Conservation (phyloP, 2,329 filamentous ascomycete species). For the Colletotrichum truncatum region DNA sequence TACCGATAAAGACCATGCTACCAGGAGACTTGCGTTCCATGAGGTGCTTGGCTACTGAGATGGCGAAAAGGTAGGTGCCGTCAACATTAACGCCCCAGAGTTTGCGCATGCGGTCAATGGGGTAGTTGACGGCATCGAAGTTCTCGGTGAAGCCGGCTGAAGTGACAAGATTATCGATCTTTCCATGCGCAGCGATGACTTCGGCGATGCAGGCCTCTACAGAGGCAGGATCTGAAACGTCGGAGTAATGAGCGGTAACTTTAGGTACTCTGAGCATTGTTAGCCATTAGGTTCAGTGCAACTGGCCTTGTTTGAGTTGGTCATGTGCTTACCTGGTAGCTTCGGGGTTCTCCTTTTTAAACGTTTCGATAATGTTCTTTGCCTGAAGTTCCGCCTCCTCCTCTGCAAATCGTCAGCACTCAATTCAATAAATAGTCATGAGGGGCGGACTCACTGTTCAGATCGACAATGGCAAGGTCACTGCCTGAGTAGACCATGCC, state of each 20-base stretch:
- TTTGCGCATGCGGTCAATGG: conserved; percentile 89
- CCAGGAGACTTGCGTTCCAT: conserved; percentile 83
- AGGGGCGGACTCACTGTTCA: conserved; percentile 75
- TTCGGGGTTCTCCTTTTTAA: conserved; percentile 82
- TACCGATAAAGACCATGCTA: conserved; percentile 93
- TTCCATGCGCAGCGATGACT: conserved; percentile 76
- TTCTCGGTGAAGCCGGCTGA: conserved; percentile 98
- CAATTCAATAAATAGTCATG: background rate
- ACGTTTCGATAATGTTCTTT: conserved; percentile 75
- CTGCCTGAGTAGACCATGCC: conserved; percentile 89
- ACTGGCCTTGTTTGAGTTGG: background rate
- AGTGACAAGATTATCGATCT: conserved; percentile 91
- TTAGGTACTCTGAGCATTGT: conserved; percentile 70
- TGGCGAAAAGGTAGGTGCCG: conserved; percentile 90
- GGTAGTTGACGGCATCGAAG: conserved; percentile 90
- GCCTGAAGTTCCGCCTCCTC: conserved; percentile 87
- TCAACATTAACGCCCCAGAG: conserved; percentile 94
- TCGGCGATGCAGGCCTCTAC: conserved; percentile 79
- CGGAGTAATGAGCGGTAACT: conserved; percentile 89
- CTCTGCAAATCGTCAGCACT: conserved; percentile 5
- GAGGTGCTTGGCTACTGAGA: conserved; percentile 84
- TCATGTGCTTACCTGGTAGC: conserved; percentile 63
- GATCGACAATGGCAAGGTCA: conserved; percentile 89
- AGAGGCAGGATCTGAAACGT: conserved; percentile 83
- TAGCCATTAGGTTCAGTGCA: background rate